Evolutionary conservation across 768 basidiomycete genomes (phyloP), one percentile per base, ranked within the genome.

Genomic region (Lentinula guzmanii): DNA sequence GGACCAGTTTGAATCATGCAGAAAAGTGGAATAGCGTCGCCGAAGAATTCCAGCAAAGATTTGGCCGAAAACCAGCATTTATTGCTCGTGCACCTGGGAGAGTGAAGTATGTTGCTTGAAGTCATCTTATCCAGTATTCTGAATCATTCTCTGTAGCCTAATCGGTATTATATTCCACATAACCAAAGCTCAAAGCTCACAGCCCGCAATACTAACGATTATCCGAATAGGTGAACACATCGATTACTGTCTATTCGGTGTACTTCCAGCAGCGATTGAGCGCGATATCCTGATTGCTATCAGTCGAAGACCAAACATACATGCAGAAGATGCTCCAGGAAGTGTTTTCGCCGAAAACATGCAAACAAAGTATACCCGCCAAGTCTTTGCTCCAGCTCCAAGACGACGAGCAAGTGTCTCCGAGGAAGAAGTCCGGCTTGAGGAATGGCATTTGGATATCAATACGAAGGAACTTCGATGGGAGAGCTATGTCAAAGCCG

Each of bases 401-500:
- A 76, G 70, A 61, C 60, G 62, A 18, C 70, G 59, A 62, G 60
- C 60, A 64, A 55, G 72, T 60, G 33, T 65, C 54, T 10, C 65
- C 65, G 70, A 76, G n/a, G 75, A 79, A 0, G 70, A 78, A 46
- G 79, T 76, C 16, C 75, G 75, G 62, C 72, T 73, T 13, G 79
- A 82, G 63, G 71, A 74, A 18, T 93, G 93, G 93, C 78, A 87
- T 64, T 75, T 94, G 13, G 89, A 88, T 53, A 93, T 93, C 63
- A 81, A 88, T 67, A 87, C 81, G 37, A 76, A 79, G 39, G 81
- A 86, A 64, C 73, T 92, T 39, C 76, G 88, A 54, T 94, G 92
- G 93, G 90, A 91, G 68, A 92, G 88, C 68, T 94, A 93, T 70
- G 84, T 94, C 67, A 93, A 93, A 70, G 91, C 90, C 1, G 90